Conservation (phyloP, 148 eudicot genomes). For the Pouteria glomerata region DNA sequence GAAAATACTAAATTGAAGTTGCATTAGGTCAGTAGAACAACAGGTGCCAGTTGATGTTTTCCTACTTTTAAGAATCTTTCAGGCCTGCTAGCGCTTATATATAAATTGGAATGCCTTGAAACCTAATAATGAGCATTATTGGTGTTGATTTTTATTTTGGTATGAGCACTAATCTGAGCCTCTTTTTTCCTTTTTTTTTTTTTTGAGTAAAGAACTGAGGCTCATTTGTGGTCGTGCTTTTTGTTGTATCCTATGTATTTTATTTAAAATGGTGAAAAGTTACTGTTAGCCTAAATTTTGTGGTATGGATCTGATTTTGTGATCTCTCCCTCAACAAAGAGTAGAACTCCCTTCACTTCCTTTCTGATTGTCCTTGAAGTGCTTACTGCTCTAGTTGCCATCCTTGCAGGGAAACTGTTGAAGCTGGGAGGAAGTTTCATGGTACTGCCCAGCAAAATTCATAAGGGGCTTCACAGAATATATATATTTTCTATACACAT, state of each 20-base stretch:
- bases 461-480: too few relatives aligned
- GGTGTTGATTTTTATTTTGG: neutral
- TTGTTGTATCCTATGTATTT: neutral
- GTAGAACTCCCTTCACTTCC: neutral
- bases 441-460: conserved; percentile 37
- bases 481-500: neutral
- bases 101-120: too few relatives aligned
- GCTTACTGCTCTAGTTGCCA: neutral
- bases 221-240: neutral
- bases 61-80: neutral
- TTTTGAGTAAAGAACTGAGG: neutral
- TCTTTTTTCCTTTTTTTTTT: too few relatives aligned
- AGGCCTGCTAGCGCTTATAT: neutral
- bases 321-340: neutral
- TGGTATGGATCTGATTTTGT: neutral
- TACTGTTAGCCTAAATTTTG: neutral
- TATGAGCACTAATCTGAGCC: neutral
- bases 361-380: neutral
- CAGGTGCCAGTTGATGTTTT: neutral
- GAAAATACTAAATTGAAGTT: neutral
- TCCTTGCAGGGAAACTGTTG: conserved; percentile 80
- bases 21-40: neutral
- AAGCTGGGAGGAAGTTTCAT: conserved; percentile 80
- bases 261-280: neutral
- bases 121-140: neutral